Evolutionary conservation across 2,329 filamentous ascomycete genomes (phyloP), one percentile per base, ranked within the genome.

Genomic region (Fonsecaea pedrosoi): DNA sequence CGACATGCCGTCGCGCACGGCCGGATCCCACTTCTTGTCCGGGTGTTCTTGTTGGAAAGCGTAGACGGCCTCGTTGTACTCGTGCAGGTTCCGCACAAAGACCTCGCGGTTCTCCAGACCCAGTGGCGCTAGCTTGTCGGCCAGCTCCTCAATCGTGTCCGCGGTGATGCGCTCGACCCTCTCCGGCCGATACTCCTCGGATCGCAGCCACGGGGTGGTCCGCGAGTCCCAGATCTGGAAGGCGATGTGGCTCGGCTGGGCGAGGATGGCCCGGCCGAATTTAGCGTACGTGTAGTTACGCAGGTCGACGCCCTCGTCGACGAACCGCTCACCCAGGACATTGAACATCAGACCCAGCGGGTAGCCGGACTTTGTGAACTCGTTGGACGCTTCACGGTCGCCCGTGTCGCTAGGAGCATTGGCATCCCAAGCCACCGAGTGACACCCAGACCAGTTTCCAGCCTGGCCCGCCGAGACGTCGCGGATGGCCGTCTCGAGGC

Each of bases 311-410:
- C 88, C 89, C 73, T 91, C 89, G 70, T 90, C 88, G 0, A 90
- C 87, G 72, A 90, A 90, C 1, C 89, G 80, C 50, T 82, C 73
- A 0, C 88, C 89, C 0, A 83, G 72, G 0, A 76, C 75, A 71
- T 91, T 90, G 15, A 90, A 65, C 84, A 89, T 90, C 12, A 90
- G 70, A 0, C 88, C 89, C 0, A 90, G 78, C 0, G 89, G 88
- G 70, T 90, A 90, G 0, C 88, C 89, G 0, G 85, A 89, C 73
- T 91, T 91, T 6, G 88, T 91, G 73, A 84, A 89, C 74, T 90
- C 84, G 71, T 91, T 90, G 3, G 88, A 87, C 1, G 86, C 77
- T n/a, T 77, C 77, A 1, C 86, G 81, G 70, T 90, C 84, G 3
- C 88, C 88, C 0, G 78, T 78, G 67, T 86, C 74, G 0, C 82